phyloP scores from a whole-genome alignment of 805 yeast species.

The Nakazawaea wickerhamii region DNA sequence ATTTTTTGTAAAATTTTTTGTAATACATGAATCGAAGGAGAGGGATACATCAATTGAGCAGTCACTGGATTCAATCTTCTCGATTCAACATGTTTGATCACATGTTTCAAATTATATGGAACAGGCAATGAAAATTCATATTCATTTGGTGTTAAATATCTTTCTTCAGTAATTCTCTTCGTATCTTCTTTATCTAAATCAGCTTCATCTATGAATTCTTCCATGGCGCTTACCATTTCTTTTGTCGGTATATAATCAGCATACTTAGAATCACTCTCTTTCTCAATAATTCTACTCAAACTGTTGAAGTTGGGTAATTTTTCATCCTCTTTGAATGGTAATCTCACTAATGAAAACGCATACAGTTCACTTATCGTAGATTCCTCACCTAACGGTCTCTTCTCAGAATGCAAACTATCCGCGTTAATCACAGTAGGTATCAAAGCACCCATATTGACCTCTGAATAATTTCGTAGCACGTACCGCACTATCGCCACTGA shows the following conservation, averaged over 20 bases:
- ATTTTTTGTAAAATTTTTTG: constrained; percentile 6
- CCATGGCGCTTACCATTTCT: constrained; percentile 39
- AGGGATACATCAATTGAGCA: constrained; percentile 8
- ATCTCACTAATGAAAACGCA: constrained; percentile 43
- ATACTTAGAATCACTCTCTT: constrained; percentile 19
- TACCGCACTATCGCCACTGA: constrained; percentile 57
- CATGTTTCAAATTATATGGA: constrained; percentile 7
- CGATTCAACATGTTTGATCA: neutral
- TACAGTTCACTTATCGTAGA: constrained; percentile 24
- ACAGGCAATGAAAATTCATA: constrained; percentile 8
- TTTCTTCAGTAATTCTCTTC: neutral
- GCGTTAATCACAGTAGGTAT: constrained; percentile 38
- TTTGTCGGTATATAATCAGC: constrained; percentile 27
- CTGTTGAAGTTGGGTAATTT: constrained; percentile 49
- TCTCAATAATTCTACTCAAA: constrained; percentile 30
- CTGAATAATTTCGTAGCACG: constrained; percentile 45
- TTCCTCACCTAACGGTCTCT: constrained; percentile 15
- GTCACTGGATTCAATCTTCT: constrained; percentile 6
- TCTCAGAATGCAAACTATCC: constrained; percentile 15
- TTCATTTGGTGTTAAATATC: constrained; percentile 10
- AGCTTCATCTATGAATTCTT: constrained; percentile 36
- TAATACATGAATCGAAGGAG: constrained; percentile 10
- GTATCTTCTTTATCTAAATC: constrained; percentile 25
- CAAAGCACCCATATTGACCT: constrained; percentile 47
- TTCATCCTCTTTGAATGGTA: constrained; percentile 77